Conservation (phyloP, 257 asterid species). For the Solanum sitiens region DNA sequence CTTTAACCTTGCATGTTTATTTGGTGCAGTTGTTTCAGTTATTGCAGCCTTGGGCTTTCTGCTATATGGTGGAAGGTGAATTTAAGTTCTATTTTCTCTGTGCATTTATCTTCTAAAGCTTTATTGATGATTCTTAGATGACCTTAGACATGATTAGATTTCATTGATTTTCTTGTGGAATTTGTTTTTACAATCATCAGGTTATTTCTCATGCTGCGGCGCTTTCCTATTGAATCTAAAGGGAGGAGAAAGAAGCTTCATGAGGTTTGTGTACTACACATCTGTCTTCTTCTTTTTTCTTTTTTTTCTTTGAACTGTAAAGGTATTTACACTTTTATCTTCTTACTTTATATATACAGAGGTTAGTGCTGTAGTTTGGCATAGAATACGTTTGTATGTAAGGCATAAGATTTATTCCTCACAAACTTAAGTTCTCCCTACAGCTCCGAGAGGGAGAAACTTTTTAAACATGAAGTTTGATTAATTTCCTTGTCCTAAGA, state of each 20-base stretch:
- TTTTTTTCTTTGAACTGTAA: not conserved
- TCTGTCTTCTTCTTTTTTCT: not conserved
- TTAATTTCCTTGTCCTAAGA: not conserved
- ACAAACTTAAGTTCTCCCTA: not conserved
- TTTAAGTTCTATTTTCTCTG: not conserved
- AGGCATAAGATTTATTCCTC: not conserved
- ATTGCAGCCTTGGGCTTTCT: slow-evolving; percentile 88
- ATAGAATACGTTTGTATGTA: not conserved
- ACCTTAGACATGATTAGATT: not conserved
- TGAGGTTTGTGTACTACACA: slow-evolving; percentile 42
- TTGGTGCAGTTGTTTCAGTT: slow-evolving; percentile 70
- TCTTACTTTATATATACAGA: not conserved
- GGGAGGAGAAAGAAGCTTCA: slow-evolving; percentile 94
- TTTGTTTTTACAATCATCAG: slow-evolving; percentile 21
- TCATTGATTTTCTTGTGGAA: not conserved
- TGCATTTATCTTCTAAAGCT: not conserved
- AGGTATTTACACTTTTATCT: not conserved
- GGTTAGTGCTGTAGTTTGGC: not conserved
- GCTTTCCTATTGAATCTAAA: slow-evolving; percentile 92
- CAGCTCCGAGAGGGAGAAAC: not conserved
- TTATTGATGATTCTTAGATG: not conserved
- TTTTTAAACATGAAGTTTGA: not conserved
- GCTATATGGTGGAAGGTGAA: slow-evolving; percentile 92
- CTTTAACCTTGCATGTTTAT: slow-evolving; percentile 1
- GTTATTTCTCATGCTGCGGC: slow-evolving; percentile 79